Percentiles rank a stretch among this genome's conserved stretches.
Evolutionary conservation across 2,329 filamentous ascomycete species (phyloP).

Genomic region (Penicillium crustosum): DNA sequence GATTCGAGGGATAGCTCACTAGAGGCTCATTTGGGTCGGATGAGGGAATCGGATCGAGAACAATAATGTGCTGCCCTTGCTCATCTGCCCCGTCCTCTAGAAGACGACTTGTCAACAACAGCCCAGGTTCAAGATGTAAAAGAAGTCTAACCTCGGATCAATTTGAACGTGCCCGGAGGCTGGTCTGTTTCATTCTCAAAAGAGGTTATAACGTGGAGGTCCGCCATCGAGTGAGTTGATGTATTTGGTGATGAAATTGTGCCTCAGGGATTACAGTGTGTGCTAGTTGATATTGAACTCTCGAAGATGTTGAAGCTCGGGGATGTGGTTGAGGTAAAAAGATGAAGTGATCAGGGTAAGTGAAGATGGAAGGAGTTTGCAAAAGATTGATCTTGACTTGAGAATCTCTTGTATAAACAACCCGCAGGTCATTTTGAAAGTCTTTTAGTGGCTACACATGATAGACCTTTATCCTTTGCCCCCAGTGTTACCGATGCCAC

Average conservation of each 20-base stretch:
- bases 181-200: conserved; percentile 6
- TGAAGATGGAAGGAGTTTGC: neutral
- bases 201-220: neutral
- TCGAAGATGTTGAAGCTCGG: neutral
- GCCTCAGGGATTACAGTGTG: neutral
- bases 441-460: neutral
- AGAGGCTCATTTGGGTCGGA: conserved; percentile 36
- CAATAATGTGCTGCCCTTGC: conserved; percentile 15
- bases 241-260: neutral
- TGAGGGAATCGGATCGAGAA: conserved; percentile 42
- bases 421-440: neutral
- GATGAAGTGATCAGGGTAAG: neutral
- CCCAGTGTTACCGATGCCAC: neutral
- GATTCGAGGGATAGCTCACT: conserved; percentile 16
- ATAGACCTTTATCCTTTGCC: neutral
- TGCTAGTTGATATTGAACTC: neutral
- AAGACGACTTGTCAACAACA: neutral
- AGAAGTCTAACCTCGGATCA: conserved; percentile 22
- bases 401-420: too few species aligned
- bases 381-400: neutral
- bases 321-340: neutral
- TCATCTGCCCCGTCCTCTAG: conserved; percentile 16
- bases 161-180: conserved; percentile 29
- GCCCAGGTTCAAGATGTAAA: too few species aligned
- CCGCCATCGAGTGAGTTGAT: conserved; percentile 9